These are phyloP conservation scores for Tubosaeta sp. DNA, from an alignment of 768 basidiomycete genomes.

Conservation along the genomic window DNA sequence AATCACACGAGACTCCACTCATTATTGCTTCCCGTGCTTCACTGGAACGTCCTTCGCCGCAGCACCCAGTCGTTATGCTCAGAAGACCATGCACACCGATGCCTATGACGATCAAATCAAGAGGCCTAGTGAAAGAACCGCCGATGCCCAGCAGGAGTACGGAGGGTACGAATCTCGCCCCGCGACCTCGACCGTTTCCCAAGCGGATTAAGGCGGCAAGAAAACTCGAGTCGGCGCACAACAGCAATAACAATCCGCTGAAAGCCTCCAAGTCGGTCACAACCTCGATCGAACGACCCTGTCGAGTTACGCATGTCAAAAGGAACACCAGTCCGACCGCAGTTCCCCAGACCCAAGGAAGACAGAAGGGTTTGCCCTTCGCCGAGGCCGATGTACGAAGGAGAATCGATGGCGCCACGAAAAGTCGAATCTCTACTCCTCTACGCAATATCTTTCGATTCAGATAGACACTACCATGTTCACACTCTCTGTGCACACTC, in stretches of 20 bases:
- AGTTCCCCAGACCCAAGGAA: conserved; percentile 8
- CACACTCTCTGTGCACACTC: conserved; percentile 9
- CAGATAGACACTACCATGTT: conserved; percentile 14
- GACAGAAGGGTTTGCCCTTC: conserved; percentile 9
- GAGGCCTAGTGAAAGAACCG: conserved; percentile 1
- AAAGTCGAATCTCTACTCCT: conserved; percentile 25
- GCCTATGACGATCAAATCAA: background rate
- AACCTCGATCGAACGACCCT: conserved; percentile 12
- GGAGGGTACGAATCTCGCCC: conserved; percentile 9
- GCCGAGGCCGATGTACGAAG: conserved; percentile 18
- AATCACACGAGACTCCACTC: background rate
- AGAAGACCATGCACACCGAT: conserved; percentile 12
- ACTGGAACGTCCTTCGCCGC: conserved; percentile 7
- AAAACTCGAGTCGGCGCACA: conserved; percentile 1
- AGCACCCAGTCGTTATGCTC: background rate
- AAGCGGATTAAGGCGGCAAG: conserved; percentile 11
- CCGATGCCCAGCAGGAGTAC: background rate
- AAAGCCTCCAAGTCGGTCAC: conserved; percentile 4
- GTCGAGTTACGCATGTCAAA: conserved; percentile 11
- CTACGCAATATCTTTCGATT: conserved; percentile 32
- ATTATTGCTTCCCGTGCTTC: background rate
- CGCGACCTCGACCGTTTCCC: conserved; percentile 12
- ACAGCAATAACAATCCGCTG: background rate
- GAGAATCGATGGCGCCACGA: conserved; percentile 25
- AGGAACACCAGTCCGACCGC: conserved; percentile 7